These are phyloP conservation scores for Colletotrichum magnum DNA, from an alignment of 2,329 filamentous ascomycete genomes.

Conservation along the genomic window DNA sequence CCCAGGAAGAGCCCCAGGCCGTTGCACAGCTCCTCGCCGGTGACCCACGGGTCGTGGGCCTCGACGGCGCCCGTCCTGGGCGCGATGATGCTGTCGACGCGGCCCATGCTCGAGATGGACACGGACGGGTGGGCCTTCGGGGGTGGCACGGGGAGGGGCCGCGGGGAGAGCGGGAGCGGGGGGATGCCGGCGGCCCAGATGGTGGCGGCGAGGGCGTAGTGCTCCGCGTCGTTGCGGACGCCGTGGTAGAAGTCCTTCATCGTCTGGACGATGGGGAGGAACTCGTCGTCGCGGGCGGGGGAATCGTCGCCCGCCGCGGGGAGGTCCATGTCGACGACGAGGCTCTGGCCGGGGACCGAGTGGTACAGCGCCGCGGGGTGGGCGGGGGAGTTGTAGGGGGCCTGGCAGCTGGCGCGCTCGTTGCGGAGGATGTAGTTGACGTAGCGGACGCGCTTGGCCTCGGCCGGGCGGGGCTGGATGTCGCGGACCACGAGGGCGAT, in stretches of 20 bases:
- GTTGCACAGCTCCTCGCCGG: conserved; percentile 59
- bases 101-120: conserved; percentile 53
- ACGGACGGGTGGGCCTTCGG: conserved; percentile 47
- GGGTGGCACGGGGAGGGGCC: conserved; percentile 43
- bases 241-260: conserved; percentile 48
- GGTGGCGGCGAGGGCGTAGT: conserved; percentile 45
- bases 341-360: conserved; percentile 46
- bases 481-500: conserved; percentile 48
- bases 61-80: conserved; percentile 46
- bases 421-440: conserved; percentile 52
- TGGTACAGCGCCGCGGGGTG: conserved; percentile 50
- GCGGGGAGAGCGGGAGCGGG: conserved; percentile 21
- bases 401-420: conserved; percentile 45
- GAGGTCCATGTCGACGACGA: conserved; percentile 47
- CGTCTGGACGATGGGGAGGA: conserved; percentile 42
- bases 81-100: conserved; percentile 52
- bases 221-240: conserved; percentile 49
- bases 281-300: conserved; percentile 41
- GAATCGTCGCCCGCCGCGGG: conserved; percentile 2
- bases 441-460: conserved; percentile 44
- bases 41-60: conserved; percentile 57
- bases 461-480: conserved; percentile 31
- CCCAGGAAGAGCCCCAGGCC: conserved; percentile 56
- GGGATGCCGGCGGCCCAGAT: conserved; percentile 44
- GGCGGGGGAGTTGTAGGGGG: conserved; percentile 43